phyloP scores from a whole-genome alignment of 129 eudicot species.

The Pulicaria dysenterica region DNA sequence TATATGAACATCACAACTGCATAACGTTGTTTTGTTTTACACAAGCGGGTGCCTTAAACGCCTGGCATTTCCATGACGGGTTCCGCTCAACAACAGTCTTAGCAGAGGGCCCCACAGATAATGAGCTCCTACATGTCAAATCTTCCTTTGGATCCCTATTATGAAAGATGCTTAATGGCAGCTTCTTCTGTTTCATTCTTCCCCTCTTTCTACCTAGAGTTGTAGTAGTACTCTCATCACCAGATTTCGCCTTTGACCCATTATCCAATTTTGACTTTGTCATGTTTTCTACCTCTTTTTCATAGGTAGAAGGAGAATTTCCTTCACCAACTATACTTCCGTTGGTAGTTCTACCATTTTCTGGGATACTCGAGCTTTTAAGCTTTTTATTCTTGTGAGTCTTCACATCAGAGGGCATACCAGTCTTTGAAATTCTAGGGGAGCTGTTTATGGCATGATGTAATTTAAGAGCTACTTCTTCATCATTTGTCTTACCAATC shows the following conservation, averaged over 20 bases:
- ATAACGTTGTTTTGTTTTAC: conserved; percentile 65
- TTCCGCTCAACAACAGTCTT: conserved; percentile 44
- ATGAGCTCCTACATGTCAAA: conserved; percentile 39
- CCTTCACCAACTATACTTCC: conserved; percentile 38
- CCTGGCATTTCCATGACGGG: conserved; percentile 67
- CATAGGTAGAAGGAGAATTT: conserved; percentile 22
- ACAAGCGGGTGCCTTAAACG: conserved; percentile 56
- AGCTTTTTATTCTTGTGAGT: conserved; percentile 58
- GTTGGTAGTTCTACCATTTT: conserved; percentile 48
- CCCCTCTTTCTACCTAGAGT: conserved; percentile 69
- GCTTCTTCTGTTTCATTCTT: conserved; percentile 82
- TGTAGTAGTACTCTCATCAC: conserved; percentile 50
- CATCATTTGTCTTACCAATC: conserved; percentile 57
- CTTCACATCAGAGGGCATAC: conserved; percentile 50
- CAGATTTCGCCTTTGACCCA: conserved; percentile 40
- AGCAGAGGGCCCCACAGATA: conserved; percentile 49
- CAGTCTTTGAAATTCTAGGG: conserved; percentile 68
- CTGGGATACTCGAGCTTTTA: conserved; percentile 42
- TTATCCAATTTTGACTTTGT: conserved; percentile 36
- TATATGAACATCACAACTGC: conserved; percentile 51
- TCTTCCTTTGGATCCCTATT: conserved; percentile 76
- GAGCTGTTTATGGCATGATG: conserved; percentile 77
- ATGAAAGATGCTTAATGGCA: conserved; percentile 77
- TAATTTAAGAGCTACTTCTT: conserved; percentile 74
- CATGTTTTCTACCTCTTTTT: conserved; percentile 43